These are phyloP conservation scores for Yarrowia osloensis DNA, from an alignment of 805 yeast genomes.

Conservation along the genomic window DNA sequence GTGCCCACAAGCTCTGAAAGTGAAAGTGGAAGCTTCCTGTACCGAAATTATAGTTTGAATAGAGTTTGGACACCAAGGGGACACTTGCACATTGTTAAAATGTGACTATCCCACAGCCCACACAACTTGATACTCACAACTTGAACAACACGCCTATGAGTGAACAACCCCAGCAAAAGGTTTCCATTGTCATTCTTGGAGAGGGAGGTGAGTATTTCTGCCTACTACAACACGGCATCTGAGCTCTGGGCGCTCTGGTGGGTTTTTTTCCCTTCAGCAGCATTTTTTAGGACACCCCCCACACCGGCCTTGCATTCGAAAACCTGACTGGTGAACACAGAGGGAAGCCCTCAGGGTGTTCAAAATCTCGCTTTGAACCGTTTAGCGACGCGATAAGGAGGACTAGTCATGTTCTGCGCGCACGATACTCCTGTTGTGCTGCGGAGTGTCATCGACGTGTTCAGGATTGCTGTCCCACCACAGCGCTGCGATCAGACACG, in stretches of 20 bases:
- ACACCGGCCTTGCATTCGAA: not conserved
- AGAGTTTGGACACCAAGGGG: conserved; percentile 27
- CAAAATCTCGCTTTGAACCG: not conserved
- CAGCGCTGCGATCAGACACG: not conserved
- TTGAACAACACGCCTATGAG: conserved; percentile 18
- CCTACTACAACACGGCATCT: not conserved
- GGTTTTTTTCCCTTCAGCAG: not conserved
- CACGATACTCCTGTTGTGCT: not conserved
- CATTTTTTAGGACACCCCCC: not conserved
- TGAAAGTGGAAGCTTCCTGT: conserved; percentile 1
- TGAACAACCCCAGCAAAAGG: conserved; percentile 32
- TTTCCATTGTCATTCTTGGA: conserved; percentile 41
- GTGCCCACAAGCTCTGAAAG: conserved; percentile 8
- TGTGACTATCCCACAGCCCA: conserved; percentile 25
- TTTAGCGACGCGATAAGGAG: not conserved
- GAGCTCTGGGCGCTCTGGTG: not conserved
- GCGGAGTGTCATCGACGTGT: not conserved
- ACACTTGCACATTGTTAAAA: conserved; percentile 18
- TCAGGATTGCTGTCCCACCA: not conserved
- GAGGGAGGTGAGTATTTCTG: conserved; percentile 40
- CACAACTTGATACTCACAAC: conserved; percentile 9
- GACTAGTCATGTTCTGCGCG: not conserved
- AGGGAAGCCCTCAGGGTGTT: not conserved
- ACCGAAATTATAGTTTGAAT: not conserved
- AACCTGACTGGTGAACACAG: not conserved